Percentiles rank a stretch among this genome's conserved stretches.
phyloP scores from a whole-genome alignment of 768 basidiomycete species.

The Nevesoporus exiguus region DNA sequence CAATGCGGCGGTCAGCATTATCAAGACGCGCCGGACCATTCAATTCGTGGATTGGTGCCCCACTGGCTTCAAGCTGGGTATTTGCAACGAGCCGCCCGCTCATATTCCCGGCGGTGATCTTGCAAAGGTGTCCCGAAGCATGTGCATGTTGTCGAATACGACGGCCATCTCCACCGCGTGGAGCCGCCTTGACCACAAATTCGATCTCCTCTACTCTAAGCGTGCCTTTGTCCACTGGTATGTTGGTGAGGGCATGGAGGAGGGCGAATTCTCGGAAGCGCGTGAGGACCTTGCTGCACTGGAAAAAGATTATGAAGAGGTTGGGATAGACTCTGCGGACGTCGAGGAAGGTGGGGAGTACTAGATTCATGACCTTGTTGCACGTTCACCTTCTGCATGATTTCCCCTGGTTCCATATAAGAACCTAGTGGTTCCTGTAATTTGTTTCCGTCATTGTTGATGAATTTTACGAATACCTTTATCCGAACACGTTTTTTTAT shows the following conservation, averaged over 20 bases:
- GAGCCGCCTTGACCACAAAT: slow-evolving; percentile 75
- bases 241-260: slow-evolving; percentile 78
- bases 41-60: slow-evolving; percentile 80
- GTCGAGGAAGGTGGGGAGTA: slow-evolving; percentile 50
- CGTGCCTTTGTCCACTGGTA: slow-evolving; percentile 59
- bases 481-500: neutral
- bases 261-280: slow-evolving; percentile 98
- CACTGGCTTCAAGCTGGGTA: slow-evolving; percentile 76
- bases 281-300: slow-evolving; percentile 99
- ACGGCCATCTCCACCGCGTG: slow-evolving; percentile 71
- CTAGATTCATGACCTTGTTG: slow-evolving; percentile 22
- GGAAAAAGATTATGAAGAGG: slow-evolving; percentile 95
- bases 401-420: slow-evolving; percentile 24
- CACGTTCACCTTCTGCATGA: slow-evolving; percentile 13
- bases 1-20: slow-evolving; percentile 67
- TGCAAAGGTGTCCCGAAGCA: slow-evolving; percentile 68
- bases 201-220: slow-evolving; percentile 74
- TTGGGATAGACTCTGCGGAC: slow-evolving; percentile 53
- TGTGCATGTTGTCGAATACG: slow-evolving; percentile 80
- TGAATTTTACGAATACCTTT: slow-evolving; percentile 33
- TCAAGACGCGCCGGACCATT: slow-evolving; percentile 78
- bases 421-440: slow-evolving; percentile 29
- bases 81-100: slow-evolving; percentile 77
- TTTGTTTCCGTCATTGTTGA: slow-evolving; percentile 26
- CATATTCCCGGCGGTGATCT: slow-evolving; percentile 74